A percentile compares a stretch with the other conserved stretches of the same genome.
phyloP scores from a whole-genome alignment of 1,284 basidiomycete species.

The Termitomyces sp. region DNA sequence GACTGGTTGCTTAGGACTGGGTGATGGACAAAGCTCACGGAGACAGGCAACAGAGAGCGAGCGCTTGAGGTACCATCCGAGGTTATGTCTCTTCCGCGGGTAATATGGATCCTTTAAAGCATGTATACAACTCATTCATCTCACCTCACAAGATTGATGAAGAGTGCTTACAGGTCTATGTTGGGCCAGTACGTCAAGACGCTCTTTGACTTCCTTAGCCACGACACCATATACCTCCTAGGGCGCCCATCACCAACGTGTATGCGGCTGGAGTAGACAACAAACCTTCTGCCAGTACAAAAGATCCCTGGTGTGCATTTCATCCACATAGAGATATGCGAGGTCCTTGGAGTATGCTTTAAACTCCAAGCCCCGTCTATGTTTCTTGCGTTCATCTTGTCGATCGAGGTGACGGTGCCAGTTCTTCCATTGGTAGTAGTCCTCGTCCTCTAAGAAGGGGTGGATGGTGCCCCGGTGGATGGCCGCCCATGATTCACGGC shows the following conservation, averaged over 20 bases:
- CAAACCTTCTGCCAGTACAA: constrained; percentile 28
- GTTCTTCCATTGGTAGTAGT: constrained; percentile 21
- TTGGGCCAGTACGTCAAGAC: constrained; percentile 20
- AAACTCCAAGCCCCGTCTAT: constrained; percentile 31
- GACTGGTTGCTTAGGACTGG: background rate
- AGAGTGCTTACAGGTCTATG: constrained; percentile 23
- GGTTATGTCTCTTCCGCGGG: constrained; percentile 30
- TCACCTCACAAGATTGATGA: background rate
- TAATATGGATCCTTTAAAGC: constrained; percentile 30
- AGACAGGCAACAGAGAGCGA: constrained; percentile 33
- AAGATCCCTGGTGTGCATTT: constrained; percentile 29
- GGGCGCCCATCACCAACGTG: background rate
- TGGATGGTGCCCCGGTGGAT: constrained; percentile 33
- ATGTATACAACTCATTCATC: background rate
- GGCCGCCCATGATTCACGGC: constrained; percentile 39
- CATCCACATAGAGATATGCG: constrained; percentile 33
- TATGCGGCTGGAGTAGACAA: background rate
- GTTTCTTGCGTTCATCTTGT: constrained; percentile 28
- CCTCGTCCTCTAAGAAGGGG: constrained; percentile 34
- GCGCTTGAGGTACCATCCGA: constrained; percentile 36
- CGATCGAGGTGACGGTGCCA: constrained; percentile 20
- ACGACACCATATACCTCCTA: constrained; percentile 27
- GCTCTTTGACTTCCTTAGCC: constrained; percentile 23
- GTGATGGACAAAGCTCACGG: constrained; percentile 24
- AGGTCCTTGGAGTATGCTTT: constrained; percentile 28